A percentile compares a stretch with the other conserved stretches of the same genome.
Conservation (phyloP, 1,284 basidiomycete genomes). For the Wallemia mellicola region DNA sequence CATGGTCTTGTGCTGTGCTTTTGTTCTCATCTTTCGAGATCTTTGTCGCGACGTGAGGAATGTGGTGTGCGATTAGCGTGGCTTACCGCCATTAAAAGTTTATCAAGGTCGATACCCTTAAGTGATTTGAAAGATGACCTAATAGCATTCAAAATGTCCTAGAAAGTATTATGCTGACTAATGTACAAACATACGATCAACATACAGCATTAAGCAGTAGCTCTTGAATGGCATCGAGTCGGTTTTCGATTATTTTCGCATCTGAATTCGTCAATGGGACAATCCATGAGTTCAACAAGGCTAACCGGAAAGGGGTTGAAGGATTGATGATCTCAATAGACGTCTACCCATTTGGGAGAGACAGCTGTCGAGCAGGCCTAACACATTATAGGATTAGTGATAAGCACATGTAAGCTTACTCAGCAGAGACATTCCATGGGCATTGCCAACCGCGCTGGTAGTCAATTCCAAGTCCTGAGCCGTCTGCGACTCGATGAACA, state of each 20-base stretch:
- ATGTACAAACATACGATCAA: neutral
- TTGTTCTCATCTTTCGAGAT: constrained; percentile 21
- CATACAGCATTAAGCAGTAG: constrained; percentile 1
- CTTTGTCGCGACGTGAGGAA: constrained; percentile 15
- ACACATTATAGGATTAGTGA: constrained; percentile 11
- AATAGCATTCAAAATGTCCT: constrained; percentile 3
- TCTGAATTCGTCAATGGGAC: constrained; percentile 17
- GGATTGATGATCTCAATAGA: constrained; percentile 43
- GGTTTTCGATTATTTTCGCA: constrained; percentile 33
- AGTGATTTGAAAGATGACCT: constrained; percentile 2
- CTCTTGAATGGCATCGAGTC: constrained; percentile 46
- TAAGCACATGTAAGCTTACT: constrained; percentile 21
- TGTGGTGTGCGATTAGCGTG: neutral
- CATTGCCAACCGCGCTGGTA: constrained; percentile 31
- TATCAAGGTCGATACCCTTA: constrained; percentile 47
- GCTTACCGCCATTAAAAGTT: constrained; percentile 39
- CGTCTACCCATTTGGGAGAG: constrained; percentile 63
- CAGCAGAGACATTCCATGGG: constrained; percentile 35
- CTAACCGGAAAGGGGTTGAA: constrained; percentile 48
- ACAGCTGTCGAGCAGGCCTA: constrained; percentile 38
- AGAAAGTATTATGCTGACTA: neutral
- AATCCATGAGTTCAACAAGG: neutral
- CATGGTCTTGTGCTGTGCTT: constrained; percentile 20
- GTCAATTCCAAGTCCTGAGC: constrained; percentile 63
- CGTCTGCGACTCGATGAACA: constrained; percentile 72